phyloP scores from a whole-genome alignment of 164 flowering plant genomes.

The Stephania japonica region DNA sequence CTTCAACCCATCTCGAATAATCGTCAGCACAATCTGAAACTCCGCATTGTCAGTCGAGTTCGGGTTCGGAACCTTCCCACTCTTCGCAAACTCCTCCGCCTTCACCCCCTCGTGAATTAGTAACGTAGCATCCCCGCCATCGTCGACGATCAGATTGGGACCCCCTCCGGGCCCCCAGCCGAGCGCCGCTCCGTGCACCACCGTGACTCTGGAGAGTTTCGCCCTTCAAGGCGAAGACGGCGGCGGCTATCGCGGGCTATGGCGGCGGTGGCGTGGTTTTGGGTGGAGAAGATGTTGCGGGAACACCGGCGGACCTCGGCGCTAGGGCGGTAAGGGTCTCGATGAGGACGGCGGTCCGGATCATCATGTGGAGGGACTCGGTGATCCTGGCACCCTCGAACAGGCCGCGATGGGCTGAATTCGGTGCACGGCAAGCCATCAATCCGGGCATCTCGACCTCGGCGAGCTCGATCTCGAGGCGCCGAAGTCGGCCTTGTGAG shows the following conservation, averaged over 20 bases:
- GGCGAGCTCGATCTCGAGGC: conserved; percentile 1
- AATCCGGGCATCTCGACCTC: conserved; percentile 2
- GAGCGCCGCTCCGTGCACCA: not conserved
- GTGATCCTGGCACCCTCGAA: not conserved
- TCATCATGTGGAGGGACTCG: not conserved
- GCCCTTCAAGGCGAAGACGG: not conserved
- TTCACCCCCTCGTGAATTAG: not conserved
- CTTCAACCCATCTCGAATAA: no score
- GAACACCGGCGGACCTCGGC: no score
- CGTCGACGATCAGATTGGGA: not conserved
- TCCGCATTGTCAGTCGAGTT: not conserved
- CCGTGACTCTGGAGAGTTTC: not conserved
- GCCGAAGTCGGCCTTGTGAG: not conserved
- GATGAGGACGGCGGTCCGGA: not conserved
- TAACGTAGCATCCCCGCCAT: not conserved
- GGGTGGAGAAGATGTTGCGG: no score
- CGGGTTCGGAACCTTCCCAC: not conserved
- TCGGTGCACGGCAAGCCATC: not conserved
- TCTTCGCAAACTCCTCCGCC: conserved; percentile 1
- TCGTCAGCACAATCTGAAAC: no score
- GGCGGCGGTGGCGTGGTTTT: not conserved
- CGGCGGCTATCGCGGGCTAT: not conserved
- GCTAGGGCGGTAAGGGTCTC: no score
- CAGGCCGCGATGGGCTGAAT: not conserved
- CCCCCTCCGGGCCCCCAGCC: not conserved